Evolutionary conservation across 768 basidiomycete species (phyloP).

Genomic region (Suillus hirtellus): DNA sequence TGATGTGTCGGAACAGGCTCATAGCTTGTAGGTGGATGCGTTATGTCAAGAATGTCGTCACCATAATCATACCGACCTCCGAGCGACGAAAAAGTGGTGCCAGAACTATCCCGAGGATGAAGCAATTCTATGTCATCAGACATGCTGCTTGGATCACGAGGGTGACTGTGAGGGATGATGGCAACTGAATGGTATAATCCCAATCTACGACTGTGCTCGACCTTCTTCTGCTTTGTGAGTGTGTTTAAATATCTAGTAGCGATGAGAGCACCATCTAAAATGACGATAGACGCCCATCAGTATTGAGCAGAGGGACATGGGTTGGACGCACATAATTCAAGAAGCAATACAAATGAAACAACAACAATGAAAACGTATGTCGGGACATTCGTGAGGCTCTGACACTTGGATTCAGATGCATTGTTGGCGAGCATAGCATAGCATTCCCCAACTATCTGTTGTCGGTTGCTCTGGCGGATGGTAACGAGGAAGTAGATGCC

Average conservation of each 20-base stretch:
- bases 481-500: slow-evolving; percentile 52
- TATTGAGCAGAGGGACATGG: slow-evolving; percentile 3
- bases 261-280: slow-evolving; percentile 52
- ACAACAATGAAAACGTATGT: slow-evolving; percentile 48
- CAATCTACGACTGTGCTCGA: slow-evolving; percentile 34
- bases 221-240: slow-evolving; percentile 51
- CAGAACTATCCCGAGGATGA: slow-evolving; percentile 14
- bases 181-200: slow-evolving; percentile 33
- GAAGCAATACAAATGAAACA: slow-evolving; percentile 43
- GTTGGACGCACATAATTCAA: slow-evolving; percentile 56
- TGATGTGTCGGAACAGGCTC: slow-evolving; percentile 21
- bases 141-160: slow-evolving; percentile 23
- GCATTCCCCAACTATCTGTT: slow-evolving; percentile 47
- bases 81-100: slow-evolving; percentile 6
- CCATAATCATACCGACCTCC: slow-evolving; percentile 16
- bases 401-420: slow-evolving; percentile 46
- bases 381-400: slow-evolving; percentile 40
- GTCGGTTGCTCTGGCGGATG: slow-evolving; percentile 46
- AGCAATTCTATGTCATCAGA: slow-evolving; percentile 32
- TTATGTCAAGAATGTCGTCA: slow-evolving; percentile 26
- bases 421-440: slow-evolving; percentile 42
- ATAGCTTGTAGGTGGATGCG: slow-evolving; percentile 17
- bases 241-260: slow-evolving; percentile 55
- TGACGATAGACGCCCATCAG: slow-evolving; percentile 11
- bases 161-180: slow-evolving; percentile 20